Base-by-base conservation (phyloP, 2,329 filamentous ascomycete genomes). In the Colletotrichum sp. region DNA sequence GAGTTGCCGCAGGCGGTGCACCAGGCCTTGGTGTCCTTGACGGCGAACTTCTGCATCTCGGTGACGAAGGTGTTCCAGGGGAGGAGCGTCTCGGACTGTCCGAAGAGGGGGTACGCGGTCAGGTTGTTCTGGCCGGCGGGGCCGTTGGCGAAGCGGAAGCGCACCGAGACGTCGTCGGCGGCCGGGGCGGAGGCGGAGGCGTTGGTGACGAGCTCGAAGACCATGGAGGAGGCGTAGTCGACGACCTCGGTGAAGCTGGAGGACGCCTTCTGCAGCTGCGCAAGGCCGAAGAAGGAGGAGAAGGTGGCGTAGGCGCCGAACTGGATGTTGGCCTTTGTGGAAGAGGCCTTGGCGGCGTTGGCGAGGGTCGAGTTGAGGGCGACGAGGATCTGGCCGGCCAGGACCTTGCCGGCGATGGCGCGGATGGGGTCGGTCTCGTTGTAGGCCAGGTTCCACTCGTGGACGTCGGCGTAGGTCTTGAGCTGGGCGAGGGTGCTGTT, bases 401-500 rank as follows among this genome's bases (percentile, higher is more conserved):
- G 86, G 28, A 91, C 89, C 72, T 88, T 84, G 77, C 91, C 91
- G 4, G 89, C 87, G 78, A 93, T 88, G 79, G 91, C 89, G 69
- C 91, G 89, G 78, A 90, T 87, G 60, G 89, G 86, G 80, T 96
- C 94, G 85, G 92, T 94, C 78, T 87, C 85, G 86, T 97, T 96
- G 90, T 94, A 97, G 69, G 95, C 95, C 16, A 97, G 91, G 80
- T 93, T 93, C 88, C 91, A 98, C 84, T 98, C 94, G 83, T 97
- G 94, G 74, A 88, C 86, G 82, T 96, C 92, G 79, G 96, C 96
- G 36, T 97, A 91, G n/a, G 90, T 89, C 79, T 90, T 89, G 72
- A 97, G 90, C 82, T 94, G 91, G 79, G 86, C 82, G 71, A 95
- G 87, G 30, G 90, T 89, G 3, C 88, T 85, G 48, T 86, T 79